Conservation (phyloP, 129 eudicot genomes). For the Helichrysum umbraculigerum region DNA sequence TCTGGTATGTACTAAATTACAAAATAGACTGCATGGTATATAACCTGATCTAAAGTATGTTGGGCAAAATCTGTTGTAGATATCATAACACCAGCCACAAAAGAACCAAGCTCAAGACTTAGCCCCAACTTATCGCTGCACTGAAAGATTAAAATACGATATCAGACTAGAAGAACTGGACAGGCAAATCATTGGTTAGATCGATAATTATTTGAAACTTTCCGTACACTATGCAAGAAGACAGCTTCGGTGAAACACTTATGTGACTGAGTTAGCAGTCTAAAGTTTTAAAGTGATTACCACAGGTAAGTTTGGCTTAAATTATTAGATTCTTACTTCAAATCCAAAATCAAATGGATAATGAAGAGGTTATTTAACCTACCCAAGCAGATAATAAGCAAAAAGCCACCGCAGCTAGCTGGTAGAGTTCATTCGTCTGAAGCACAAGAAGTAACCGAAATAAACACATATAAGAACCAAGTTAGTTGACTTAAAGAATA, state of each 20-base stretch:
- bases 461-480: not conserved
- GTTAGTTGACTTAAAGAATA: not conserved
- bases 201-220: not conserved
- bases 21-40: not conserved
- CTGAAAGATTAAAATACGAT: constrained; percentile 48
- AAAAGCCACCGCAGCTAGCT: constrained; percentile 96
- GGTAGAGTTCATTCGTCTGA: constrained; percentile 97
- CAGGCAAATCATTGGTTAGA: not conserved
- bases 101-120: constrained; percentile 98
- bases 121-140: constrained; percentile 98
- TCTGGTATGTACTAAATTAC: not conserved
- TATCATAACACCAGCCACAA: constrained; percentile 98
- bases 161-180: not conserved
- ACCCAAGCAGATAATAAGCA: constrained; percentile 99
- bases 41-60: constrained; percentile 95
- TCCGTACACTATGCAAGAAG: not conserved
- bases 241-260: not conserved
- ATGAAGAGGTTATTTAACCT: constrained; percentile 28
- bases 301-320: not conserved
- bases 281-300: not conserved
- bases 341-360: not conserved
- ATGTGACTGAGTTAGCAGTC: not conserved
- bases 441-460: not conserved
- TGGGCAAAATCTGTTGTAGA: constrained; percentile 92
- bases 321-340: not conserved